Evolutionary conservation across 768 basidiomycete genomes (phyloP), one percentile per base, ranked within the genome.

Genomic region (Boletales sp.): DNA sequence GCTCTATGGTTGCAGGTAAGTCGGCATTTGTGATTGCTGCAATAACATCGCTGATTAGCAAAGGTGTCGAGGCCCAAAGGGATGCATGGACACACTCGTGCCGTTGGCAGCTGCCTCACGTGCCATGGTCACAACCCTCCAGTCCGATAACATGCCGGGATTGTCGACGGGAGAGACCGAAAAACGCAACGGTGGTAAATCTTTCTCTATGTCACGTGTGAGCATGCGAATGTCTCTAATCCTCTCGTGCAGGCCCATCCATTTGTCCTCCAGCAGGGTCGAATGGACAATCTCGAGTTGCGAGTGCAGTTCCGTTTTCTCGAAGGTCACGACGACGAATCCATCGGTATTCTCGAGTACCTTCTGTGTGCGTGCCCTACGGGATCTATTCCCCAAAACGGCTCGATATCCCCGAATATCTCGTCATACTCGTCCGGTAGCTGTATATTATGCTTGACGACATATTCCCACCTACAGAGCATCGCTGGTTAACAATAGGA

Each of bases 381-480:
- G 0, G 72, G 71, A 34, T 63, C 55, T 41, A 76, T 56, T 1
- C 68, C 74, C 63, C 64, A 71, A 56, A 64, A 73, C 0, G 69
- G 68, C 24, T 68, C 64, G 13, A 76, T 50, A 43, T 74, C 66
- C 8, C 59, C 53, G 47, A 64, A 56, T 43, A 77, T 76, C 52
- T 74, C 73, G 57, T 77, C 75, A 40, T 78, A 77, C 46, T 77
- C 75, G 52, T 77, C 77, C 13, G 69, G 71, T 2, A 77, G 63
- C 40, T 67, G 70, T 2, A 77, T 66, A 21, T 67, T 53, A 51
- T 78, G 54, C 43, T 56, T 54, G n/a, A 64, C 61, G 7, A 71
- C 70, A 50, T 73, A 78, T 18, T 64, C 52, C 76, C 74, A 77
- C 74, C 74, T 68, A 15, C 14, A 19, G 19, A 15, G 2, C 18